Base-by-base conservation (phyloP, 2,329 filamentous ascomycete species). In the Cladorrhinum sp. region DNA sequence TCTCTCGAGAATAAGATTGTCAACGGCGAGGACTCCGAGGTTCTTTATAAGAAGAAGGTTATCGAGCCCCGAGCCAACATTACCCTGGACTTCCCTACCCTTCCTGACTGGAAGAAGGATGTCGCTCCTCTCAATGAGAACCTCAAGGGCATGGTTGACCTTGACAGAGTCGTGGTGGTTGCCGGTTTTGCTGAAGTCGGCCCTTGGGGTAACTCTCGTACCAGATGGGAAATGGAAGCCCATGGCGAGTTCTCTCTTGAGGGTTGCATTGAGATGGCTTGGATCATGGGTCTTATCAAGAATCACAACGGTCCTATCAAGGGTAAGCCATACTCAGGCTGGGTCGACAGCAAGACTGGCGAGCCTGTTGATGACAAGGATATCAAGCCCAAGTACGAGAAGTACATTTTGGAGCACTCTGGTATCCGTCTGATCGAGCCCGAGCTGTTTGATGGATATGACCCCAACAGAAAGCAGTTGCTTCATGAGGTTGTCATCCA, bases 201-300 rank as follows among this genome's bases (percentile, higher is more conserved):
- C 53, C 95, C 95, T 7, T 99, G 95, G 96, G 95, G 95, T 81
- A 99, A 98, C 81, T 94, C 95, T 2, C 88, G 95, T 71, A 99
- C 95, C 51, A 88, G 95, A 64, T 99, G 95, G 95, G 95, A 99
- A 80, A 99, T 99, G 94, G 95, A 99, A 76, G 93, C 95, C 1
- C 88, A 93, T 68, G 95, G 95, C 73, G 86, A 96, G 72, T 99
- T 99, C 80, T 98, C 95, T 8, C 86, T 99, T 14, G 96, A 99
- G 76, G 95, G 95, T 28, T 98, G 95, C 71, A 89, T 99, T 63
- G 95, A 99, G 78, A 99, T 99, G 95, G 93, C 95, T 30, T 99
- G 95, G 95, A 92, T 99, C 76, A 99, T 98, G 94, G 95, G 95
- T 72, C 86, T 98, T 62, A 98, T 99, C 81, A 97, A 94, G 83